phyloP scores from a whole-genome alignment of 768 basidiomycete species.

The Boletus speciosus region DNA sequence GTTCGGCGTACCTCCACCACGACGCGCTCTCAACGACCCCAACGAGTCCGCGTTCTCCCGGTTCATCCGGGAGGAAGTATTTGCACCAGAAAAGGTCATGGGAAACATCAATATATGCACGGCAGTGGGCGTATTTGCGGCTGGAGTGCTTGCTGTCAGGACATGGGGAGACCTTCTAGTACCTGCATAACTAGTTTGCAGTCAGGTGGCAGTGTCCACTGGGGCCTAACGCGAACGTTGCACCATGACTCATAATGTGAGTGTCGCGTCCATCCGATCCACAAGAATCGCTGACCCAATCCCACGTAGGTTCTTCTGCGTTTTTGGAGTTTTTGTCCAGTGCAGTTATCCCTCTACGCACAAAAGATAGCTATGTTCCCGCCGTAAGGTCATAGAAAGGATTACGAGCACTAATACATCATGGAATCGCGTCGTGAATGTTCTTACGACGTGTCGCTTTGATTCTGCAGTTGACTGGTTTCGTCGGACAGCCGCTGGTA shows the following conservation, averaged over 20 bases:
- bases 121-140: conserved; percentile 63
- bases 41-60: conserved; percentile 61
- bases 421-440: conserved; percentile 8
- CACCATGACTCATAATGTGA: conserved; percentile 4
- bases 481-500: conserved; percentile 8
- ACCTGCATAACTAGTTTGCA: conserved; percentile 42
- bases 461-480: conserved; percentile 6
- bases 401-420: conserved; percentile 15
- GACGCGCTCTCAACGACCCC: conserved; percentile 46
- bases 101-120: conserved; percentile 73
- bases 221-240: background rate
- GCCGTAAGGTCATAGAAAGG: conserved; percentile 18
- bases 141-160: conserved; percentile 66
- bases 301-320: background rate
- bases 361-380: conserved; percentile 18
- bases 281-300: background rate
- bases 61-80: conserved; percentile 58
- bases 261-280: background rate
- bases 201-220: background rate
- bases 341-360: conserved; percentile 7
- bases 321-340: conserved; percentile 4
- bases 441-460: conserved; percentile 7
- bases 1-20: conserved; percentile 44
- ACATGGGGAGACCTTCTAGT: conserved; percentile 79
- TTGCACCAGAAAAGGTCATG: conserved; percentile 66